Base-by-base conservation (phyloP, 805 yeast species). In the Blastobotrys parvus region DNA sequence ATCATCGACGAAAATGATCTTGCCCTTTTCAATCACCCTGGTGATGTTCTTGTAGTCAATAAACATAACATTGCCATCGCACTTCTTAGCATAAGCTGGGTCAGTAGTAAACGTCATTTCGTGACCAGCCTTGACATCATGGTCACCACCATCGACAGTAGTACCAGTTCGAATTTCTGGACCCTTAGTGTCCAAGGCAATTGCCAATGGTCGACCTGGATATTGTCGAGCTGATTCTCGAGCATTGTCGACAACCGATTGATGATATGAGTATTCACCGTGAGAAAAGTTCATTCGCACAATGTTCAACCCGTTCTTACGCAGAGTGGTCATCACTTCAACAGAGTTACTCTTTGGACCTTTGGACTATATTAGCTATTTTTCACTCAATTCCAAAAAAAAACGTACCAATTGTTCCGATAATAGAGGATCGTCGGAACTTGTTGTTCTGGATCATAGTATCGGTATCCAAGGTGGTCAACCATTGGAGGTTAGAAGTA, bases 141-240 rank as follows among this genome's bases (percentile, higher is more conserved):
- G 87, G 64, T 92, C 98, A 48, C 69, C 67, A 47, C 77, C 84
- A 60, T 75, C 85, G 51, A 69, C 65, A 58, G 98, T 92, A 67
- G 88, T 80, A 69, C 98, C 98, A 46, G 98, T 90, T 79, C 98
- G 86, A 73, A 92, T 92, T 74, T 92, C 98, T 52, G 98, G 98
- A 58, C 98, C 98, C 78, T 92, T 92, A 68, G 97, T 92, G 69
- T 92, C 98, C 59, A 92, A 80, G 53, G 98, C 98, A 69, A 92
- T 89, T 50, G 96, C 97, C 61, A 92, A 76, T 44, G 97, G 98
- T 73, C 97, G 86, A 62, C 97, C 97, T 54, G 84, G 78, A 69
- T 82, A 88, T 45, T 82, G 66, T 67, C 80, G 80, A 70, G 85
- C 96, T 52, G 97, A 88, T 69, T 87, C 80, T 71, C 94, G 83